A percentile compares a stretch with the other conserved stretches of the same genome.
Evolutionary conservation across 2,329 filamentous ascomycete species (phyloP).

Genomic region (Chrysoporthe austroafricana): DNA sequence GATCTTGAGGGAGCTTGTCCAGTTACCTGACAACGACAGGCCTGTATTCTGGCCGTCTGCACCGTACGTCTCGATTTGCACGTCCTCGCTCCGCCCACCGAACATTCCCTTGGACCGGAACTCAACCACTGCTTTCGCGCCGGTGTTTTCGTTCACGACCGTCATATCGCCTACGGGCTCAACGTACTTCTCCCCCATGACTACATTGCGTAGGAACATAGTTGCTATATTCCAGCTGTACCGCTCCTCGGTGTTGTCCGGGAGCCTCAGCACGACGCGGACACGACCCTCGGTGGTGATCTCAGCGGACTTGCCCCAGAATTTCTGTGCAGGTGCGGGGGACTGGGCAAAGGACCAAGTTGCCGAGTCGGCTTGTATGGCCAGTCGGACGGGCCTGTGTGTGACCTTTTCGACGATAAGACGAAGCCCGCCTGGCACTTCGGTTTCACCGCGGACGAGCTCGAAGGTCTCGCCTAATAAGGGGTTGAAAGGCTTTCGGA

Average conservation of each 20-base stretch:
- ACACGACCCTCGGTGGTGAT: conserved; percentile 90
- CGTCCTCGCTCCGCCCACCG: conserved; percentile 89
- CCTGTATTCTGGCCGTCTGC: conserved; percentile 67
- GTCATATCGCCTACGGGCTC: conserved; percentile 88
- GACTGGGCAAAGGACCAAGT: conserved; percentile 88
- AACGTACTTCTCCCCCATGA: conserved; percentile 97
- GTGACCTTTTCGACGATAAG: conserved; percentile 95
- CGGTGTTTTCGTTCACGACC: conserved; percentile 80
- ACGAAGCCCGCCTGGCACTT: conserved; percentile 74
- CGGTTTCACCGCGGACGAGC: conserved; percentile 81
- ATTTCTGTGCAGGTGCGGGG: conserved; percentile 89
- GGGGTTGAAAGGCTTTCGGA: conserved; percentile 96
- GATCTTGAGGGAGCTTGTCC: conserved; percentile 70
- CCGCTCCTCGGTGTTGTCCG: conserved; percentile 72
- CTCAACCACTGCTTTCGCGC: conserved; percentile 81
- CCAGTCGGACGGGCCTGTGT: conserved; percentile 89
- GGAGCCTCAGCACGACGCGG: conserved; percentile 70
- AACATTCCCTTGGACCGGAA: conserved; percentile 98
- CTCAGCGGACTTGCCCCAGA: conserved; percentile 97
- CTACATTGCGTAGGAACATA: conserved; percentile 91
- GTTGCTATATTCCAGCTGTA: conserved; percentile 91
- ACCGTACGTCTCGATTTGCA: conserved; percentile 74
- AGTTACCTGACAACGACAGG: conserved; percentile 76
- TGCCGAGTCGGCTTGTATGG: conserved; percentile 87
- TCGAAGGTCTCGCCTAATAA: conserved; percentile 96